Evolutionary conservation across 306 rosid species (phyloP).

Genomic region (Cucurbita maxima): DNA sequence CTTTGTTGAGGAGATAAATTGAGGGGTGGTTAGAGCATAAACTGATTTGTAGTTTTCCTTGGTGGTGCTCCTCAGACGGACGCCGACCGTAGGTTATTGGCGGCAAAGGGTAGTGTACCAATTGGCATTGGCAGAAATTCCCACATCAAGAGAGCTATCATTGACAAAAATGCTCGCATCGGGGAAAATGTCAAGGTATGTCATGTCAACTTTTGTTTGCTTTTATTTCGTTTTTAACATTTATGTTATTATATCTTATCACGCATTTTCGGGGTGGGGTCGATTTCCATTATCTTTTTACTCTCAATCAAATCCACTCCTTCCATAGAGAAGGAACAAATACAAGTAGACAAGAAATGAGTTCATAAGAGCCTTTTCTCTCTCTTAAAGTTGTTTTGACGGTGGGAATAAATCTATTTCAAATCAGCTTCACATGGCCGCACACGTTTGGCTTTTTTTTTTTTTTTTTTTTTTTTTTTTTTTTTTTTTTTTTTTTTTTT

Average conservation of each 20-base stretch:
- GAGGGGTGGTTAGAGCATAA: neutral
- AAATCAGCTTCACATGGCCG: constrained; percentile 2
- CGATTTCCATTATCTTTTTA: neutral
- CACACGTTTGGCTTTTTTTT: neutral
- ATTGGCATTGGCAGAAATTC: constrained; percentile 84
- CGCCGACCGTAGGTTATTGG: constrained; percentile 67
- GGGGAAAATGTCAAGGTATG: constrained; percentile 86
- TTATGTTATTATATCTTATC: neutral
- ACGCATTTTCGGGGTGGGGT: neutral
- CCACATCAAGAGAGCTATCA: constrained; percentile 90
- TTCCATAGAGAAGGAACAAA: constrained; percentile 2
- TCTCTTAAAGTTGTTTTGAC: neutral
- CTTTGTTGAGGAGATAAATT: neutral
- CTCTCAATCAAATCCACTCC: neutral
- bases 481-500: no score
- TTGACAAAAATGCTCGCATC: constrained; percentile 93
- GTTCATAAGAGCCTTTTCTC: neutral
- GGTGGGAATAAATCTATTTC: neutral
- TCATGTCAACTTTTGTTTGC: neutral
- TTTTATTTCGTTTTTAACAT: neutral
- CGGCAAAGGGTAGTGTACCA: constrained; percentile 82
- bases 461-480: no score
- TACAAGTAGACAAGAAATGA: neutral
- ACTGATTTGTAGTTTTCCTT: constrained; percentile 13
- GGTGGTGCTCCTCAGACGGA: constrained; percentile 37